phyloP scores from a whole-genome alignment of 257 asterid species.

The Forsythia viridissima region DNA sequence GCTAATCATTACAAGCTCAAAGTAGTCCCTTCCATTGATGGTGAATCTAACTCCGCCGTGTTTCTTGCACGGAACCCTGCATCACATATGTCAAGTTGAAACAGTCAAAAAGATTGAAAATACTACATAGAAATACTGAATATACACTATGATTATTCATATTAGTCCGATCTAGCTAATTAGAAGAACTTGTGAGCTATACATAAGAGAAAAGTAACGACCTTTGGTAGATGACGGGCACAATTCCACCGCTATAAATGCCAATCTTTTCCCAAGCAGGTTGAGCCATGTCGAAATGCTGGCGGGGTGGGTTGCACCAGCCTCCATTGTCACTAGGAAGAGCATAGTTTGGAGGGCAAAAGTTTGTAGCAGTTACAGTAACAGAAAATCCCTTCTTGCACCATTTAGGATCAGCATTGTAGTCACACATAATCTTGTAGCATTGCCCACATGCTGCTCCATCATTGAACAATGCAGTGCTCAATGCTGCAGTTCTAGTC shows the following conservation, averaged over 20 bases:
- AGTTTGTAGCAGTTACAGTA: constrained; percentile 66
- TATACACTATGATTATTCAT: too few relatives aligned
- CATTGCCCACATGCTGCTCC: constrained; percentile 75
- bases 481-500: constrained; percentile 64
- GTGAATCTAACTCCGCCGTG: constrained; percentile 82
- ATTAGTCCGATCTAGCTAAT: too few relatives aligned
- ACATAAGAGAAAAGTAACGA: constrained; percentile 4
- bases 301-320: constrained; percentile 83
- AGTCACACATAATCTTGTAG: constrained; percentile 58
- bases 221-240: constrained; percentile 69
- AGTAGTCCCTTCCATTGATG: constrained; percentile 68
- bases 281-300: constrained; percentile 79
- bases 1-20: constrained; percentile 66
- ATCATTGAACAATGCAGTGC: constrained; percentile 61
- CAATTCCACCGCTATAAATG: constrained; percentile 61
- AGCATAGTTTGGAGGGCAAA: constrained; percentile 67
- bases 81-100: neutral
- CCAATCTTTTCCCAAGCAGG: constrained; percentile 77
- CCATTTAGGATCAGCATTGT: constrained; percentile 37
- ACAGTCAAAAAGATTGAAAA: too few relatives aligned
- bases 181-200: too few relatives aligned
- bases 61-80: constrained; percentile 85
- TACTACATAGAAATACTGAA: too few relatives aligned
- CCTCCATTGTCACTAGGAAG: constrained; percentile 71
- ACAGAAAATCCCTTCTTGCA: constrained; percentile 54